Percentiles rank a stretch among this genome's conserved stretches.
Evolutionary conservation across 2,329 filamentous ascomycete species (phyloP).

Genomic region (Neonectria punicea): DNA sequence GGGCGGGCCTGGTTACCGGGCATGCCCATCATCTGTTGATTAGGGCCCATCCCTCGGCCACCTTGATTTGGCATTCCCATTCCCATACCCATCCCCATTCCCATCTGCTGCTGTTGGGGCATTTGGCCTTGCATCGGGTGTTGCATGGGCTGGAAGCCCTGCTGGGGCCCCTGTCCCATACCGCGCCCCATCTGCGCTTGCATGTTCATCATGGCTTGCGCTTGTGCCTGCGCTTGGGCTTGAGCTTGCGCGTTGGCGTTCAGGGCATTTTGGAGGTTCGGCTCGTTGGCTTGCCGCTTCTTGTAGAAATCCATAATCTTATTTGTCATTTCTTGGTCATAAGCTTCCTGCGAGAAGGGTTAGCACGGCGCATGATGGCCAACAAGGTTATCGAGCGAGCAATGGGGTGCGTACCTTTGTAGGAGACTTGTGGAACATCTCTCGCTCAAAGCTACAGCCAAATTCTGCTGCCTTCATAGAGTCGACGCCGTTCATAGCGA

Average conservation of each 20-base stretch:
- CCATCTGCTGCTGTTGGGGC: constrained; percentile 53
- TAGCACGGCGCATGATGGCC: constrained; percentile 26
- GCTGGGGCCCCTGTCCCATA: constrained; percentile 61
- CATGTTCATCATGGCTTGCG: constrained; percentile 63
- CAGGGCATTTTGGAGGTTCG: constrained; percentile 60
- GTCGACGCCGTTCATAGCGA: constrained; percentile 57
- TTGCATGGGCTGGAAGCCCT: constrained; percentile 67
- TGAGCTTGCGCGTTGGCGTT: constrained; percentile 57
- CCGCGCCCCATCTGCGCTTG: constrained; percentile 63
- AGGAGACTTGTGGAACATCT: constrained; percentile 56
- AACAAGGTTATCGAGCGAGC: neutral
- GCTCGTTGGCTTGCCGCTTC: constrained; percentile 62
- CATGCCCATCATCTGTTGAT: constrained; percentile 54
- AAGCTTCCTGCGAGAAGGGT: constrained; percentile 54
- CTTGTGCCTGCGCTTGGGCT: constrained; percentile 52
- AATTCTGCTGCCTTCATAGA: constrained; percentile 53
- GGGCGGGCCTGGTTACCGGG: constrained; percentile 48
- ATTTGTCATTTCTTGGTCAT: constrained; percentile 59
- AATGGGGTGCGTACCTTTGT: constrained; percentile 55
- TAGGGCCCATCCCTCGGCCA: constrained; percentile 54
- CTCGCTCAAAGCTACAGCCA: constrained; percentile 60
- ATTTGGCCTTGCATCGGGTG: constrained; percentile 68
- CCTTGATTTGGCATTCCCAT: constrained; percentile 53
- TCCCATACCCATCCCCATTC: constrained; percentile 49
- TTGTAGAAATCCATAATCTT: constrained; percentile 62